A percentile compares a stretch with the other conserved stretches of the same genome.
Conservation (phyloP, 129 eudicot species). For the Rutidosis leptorrhynchoides region DNA sequence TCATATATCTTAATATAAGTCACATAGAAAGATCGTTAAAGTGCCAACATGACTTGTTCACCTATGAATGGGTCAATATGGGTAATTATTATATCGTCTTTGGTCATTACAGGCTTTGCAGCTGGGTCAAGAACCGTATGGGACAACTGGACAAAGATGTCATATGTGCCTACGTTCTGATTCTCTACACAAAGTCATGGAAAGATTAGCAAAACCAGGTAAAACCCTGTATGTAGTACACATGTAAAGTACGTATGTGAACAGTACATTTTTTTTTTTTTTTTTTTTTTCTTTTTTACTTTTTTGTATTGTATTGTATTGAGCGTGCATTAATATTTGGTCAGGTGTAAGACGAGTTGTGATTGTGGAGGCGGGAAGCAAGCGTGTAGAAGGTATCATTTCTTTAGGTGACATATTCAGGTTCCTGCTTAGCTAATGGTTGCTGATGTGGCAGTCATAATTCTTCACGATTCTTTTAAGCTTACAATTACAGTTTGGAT, state of each 20-base stretch:
- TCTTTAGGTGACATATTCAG: constrained; percentile 68
- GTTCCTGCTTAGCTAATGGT: constrained; percentile 62
- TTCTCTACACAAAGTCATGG: constrained; percentile 75
- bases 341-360: constrained; percentile 77
- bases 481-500: constrained; percentile 30
- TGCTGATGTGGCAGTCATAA: constrained; percentile 15
- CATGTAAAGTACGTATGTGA: neutral
- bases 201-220: constrained; percentile 85
- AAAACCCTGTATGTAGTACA: neutral
- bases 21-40: neutral
- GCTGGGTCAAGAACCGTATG: constrained; percentile 75
- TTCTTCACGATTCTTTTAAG: constrained; percentile 39
- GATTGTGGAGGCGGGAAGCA: constrained; percentile 87
- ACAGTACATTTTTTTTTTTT: too few species aligned
- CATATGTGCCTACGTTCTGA: constrained; percentile 88
- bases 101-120: constrained; percentile 97
- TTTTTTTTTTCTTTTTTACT: too few species aligned
- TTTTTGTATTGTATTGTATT: too few species aligned
- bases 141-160: constrained; percentile 60
- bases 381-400: constrained; percentile 76
- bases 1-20: neutral
- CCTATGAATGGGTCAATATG: constrained; percentile 1
- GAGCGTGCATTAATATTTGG: neutral
- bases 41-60: neutral
- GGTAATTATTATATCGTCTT: too few species aligned